These are phyloP conservation scores for Trichoderma oligosporum DNA, from an alignment of 2,329 filamentous ascomycete species.

Conservation along the genomic window DNA sequence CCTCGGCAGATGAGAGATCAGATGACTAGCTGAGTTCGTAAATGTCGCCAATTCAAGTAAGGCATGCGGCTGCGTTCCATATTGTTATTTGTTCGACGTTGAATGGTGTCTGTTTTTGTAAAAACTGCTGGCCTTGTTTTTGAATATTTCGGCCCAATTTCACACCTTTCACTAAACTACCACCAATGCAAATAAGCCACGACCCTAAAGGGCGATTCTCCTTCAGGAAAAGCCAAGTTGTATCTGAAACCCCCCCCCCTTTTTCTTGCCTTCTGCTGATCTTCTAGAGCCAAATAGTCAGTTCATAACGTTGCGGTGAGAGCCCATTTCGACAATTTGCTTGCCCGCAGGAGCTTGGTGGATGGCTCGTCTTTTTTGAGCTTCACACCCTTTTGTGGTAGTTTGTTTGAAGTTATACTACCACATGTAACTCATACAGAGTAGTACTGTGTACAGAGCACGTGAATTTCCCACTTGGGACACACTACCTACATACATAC, in stretches of 20 bases:
- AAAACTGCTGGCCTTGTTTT: background rate
- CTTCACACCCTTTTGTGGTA: too few species aligned
- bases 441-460: too few species aligned
- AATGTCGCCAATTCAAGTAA: background rate
- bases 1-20: background rate
- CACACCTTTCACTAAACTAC: background rate
- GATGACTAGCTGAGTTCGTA: background rate
- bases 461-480: too few species aligned
- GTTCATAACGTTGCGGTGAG: background rate
- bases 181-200: conserved; percentile 8
- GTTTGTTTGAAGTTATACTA: too few species aligned
- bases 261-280: background rate
- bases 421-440: too few species aligned
- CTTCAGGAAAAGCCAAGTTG: conserved; percentile 5
- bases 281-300: background rate
- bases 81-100: background rate
- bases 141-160: background rate
- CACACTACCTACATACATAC: too few species aligned
- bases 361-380: too few species aligned
- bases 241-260: background rate
- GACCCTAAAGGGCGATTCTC: background rate
- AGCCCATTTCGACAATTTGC: too few species aligned
- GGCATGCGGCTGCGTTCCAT: background rate
- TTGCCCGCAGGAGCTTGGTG: too few species aligned
- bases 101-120: background rate